phyloP scores from a whole-genome alignment of 345 rosid genomes.

The Clarkia xantiana region DNA sequence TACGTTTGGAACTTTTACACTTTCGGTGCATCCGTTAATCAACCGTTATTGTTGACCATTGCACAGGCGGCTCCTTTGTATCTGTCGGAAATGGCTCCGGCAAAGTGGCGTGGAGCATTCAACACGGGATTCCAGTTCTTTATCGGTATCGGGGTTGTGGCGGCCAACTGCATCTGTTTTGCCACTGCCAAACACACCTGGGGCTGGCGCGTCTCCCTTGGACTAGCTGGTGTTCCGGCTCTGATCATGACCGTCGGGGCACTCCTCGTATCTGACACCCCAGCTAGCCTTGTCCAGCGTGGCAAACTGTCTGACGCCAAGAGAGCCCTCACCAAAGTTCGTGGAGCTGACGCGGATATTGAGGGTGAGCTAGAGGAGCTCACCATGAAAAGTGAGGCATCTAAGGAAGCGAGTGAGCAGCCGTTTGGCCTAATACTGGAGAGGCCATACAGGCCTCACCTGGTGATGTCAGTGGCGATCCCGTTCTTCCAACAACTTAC shows the following conservation, averaged over 20 bases:
- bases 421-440: constrained; percentile 43
- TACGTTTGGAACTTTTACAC: too few relatives aligned
- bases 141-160: constrained; percentile 54
- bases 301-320: constrained; percentile 47
- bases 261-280: constrained; percentile 56
- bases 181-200: constrained; percentile 34
- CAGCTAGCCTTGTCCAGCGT: constrained; percentile 54
- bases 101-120: constrained; percentile 86
- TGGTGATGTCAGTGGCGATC: constrained; percentile 52
- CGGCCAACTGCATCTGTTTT: constrained; percentile 48
- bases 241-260: constrained; percentile 57
- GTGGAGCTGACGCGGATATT: constrained; percentile 28
- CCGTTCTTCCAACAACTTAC: constrained; percentile 73
- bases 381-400: constrained; percentile 28
- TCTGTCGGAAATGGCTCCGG: constrained; percentile 72
- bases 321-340: constrained; percentile 27
- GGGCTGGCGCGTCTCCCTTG: constrained; percentile 85
- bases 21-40: too few relatives aligned
- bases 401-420: constrained; percentile 28
- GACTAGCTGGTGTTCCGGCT: constrained; percentile 61
- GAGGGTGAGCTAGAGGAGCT: constrained; percentile 46
- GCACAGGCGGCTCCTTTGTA: constrained; percentile 70
- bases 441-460: constrained; percentile 61
- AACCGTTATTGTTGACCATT: background rate
- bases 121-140: constrained; percentile 69